Conservation (phyloP, 768 basidiomycete genomes). For the Pisolithus marmoratus region DNA sequence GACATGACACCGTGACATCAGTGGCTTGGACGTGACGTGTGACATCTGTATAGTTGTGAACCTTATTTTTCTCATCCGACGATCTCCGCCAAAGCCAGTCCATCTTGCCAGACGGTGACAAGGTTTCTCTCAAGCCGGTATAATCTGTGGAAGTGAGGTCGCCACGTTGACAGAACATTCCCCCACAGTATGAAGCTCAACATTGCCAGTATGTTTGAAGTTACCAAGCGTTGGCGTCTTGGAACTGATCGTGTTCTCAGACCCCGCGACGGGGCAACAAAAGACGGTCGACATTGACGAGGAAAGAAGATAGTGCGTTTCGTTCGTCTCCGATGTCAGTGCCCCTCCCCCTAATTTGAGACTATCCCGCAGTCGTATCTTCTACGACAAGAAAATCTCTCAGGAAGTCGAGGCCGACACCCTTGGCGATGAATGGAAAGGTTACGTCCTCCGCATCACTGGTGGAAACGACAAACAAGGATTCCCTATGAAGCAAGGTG, state of each 20-base stretch:
- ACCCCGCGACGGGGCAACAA: slow-evolving; percentile 97
- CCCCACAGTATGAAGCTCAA: slow-evolving; percentile 85
- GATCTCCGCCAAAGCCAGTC: slow-evolving; percentile 18
- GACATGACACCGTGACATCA: slow-evolving; percentile 17
- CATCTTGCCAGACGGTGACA: slow-evolving; percentile 42
- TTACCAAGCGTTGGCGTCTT: slow-evolving; percentile 1
- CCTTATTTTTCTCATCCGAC: slow-evolving; percentile 41
- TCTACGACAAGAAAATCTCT: slow-evolving; percentile 95
- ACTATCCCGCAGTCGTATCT: slow-evolving; percentile 62
- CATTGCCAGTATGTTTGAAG: slow-evolving; percentile 81
- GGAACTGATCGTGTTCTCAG: slow-evolving; percentile 33
- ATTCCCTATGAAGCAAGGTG: slow-evolving; percentile 99
- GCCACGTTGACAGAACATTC: not conserved
- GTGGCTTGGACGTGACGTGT: slow-evolving; percentile 36
- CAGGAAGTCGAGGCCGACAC: slow-evolving; percentile 91
- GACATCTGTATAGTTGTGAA: slow-evolving; percentile 56
- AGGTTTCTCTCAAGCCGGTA: slow-evolving; percentile 20
- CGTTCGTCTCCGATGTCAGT: not conserved
- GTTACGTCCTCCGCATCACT: slow-evolving; percentile 94
- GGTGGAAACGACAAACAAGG: slow-evolving; percentile 99
- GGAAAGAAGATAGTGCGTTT: slow-evolving; percentile 73
- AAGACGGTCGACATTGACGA: slow-evolving; percentile 94
- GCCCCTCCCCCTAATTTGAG: not conserved
- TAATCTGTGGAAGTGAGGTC: too few species aligned
- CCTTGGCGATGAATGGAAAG: slow-evolving; percentile 94